Evolutionary conservation across 805 yeast species (phyloP), one percentile per base, ranked within the genome.

Genomic region (Hanseniaspora nectarophila): DNA sequence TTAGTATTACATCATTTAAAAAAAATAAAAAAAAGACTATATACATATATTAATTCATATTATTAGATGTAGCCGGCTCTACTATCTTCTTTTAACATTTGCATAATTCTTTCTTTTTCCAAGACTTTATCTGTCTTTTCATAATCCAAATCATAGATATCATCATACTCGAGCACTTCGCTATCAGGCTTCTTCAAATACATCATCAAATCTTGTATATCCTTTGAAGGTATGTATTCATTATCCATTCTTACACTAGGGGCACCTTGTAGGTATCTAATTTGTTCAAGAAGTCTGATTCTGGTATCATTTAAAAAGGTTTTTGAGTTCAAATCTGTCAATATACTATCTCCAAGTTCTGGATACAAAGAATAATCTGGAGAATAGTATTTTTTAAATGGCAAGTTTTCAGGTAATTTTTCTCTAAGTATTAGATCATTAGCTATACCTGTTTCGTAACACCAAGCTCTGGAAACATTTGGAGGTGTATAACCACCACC

Each of bases 401-500:
- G 95, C 51, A 86, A 67, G 33, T 71, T 73, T 33, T 76, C 76
- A 0, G 96, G 95, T 32, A 89, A 69, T 59, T 78, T 82, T n/a
- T 81, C 68, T 24, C 86, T 85, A 60, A 90, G 70, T 45, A 81
- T 74, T 13, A 82, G 86, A 59, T 85, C 82, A 58, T 92, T 82
- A 63, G 90, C 74, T 26, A 92, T 73, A 33, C 96, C 90, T 0
- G 96, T 81, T 67, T 92, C 98, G 62, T 75, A 89, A 2, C 95
- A 78, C 97, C 98, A 90, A 12, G 95, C 77, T 59, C 98, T 73
- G 5, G 97, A 87, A 45, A 92, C 98, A 64, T 92, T 92, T 65
- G 97, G 77, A 76, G 95, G 94, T 2, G 98, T 92, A 69, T 92
- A 92, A 20, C 98, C 98, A 59, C 98, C 98, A 46, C 98, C 98